Evolutionary conservation across 345 rosid species (phyloP), one percentile per base, ranked within the genome.

Genomic region (Adansonia digitata): DNA sequence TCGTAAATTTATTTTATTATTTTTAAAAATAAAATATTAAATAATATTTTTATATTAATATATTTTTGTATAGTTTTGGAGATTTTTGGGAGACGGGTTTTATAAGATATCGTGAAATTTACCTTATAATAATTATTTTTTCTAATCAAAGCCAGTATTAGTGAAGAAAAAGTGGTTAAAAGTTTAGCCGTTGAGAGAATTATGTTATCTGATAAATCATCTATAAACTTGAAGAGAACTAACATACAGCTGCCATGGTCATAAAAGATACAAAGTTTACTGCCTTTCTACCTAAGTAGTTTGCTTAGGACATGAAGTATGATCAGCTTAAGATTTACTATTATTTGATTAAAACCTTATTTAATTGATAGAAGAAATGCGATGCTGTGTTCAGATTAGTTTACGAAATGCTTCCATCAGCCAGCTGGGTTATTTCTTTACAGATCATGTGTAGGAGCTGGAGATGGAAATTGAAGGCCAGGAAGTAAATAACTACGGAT

Each of bases 391-490:
- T 57, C 17, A 14, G 45, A 55, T 40, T 74, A 26, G 35, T 43
- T 46, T 37, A 37, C 52, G 7, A 8, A 15, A 37, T 62, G n/a
- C 2, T 52, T n/a, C n/a, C n/a, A n/a, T n/a, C n/a, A n/a, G n/a
- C n/a, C n/a, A n/a, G n/a, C n/a, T n/a, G n/a, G n/a, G 39, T 24
- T 62, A 40, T 77, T 49, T 29, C n/a, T n/a, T 43, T 80, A 68
- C 86, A 94, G 98, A 94, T 73, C 75, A 92, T 77, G 85, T 40
- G 72, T 88, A 82, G 82, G 98, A 94, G 79, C 98, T 89, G 82
- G 97, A 91, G 63, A 94, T 94, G 97, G 97, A 94, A 82, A 91
- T 94, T 42, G 97, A 94, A 83, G 97, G 97, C 20, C 76, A 91
- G 80, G 93, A 91, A 79, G 94, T 97, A 51, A 94, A n/a, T 94